A percentile compares a stretch with the other conserved stretches of the same genome.
Conservation (phyloP, 2,329 filamentous ascomycete species). For the Rhinocladiella mackenziei region DNA sequence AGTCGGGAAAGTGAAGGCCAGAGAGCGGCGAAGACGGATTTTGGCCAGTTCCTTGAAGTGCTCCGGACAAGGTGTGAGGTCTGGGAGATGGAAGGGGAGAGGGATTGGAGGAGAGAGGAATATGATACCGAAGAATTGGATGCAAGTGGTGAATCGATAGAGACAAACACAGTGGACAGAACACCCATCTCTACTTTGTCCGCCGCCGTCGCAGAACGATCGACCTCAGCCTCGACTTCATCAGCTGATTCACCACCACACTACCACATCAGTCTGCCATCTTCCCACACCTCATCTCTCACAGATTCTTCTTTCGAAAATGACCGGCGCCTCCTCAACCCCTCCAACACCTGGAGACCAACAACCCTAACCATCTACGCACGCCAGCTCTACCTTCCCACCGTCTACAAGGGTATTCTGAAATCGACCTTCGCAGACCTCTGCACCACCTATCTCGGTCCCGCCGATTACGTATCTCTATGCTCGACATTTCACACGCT, state of each 20-base stretch:
- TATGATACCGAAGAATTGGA: slow-evolving; percentile 29
- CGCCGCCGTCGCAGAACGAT: not conserved
- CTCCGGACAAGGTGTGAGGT: slow-evolving; percentile 74
- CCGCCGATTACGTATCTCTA: slow-evolving; percentile 78
- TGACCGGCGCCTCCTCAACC: slow-evolving; percentile 22
- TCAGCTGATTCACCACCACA: slow-evolving; percentile 28
- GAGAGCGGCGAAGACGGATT: slow-evolving; percentile 64
- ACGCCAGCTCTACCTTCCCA: slow-evolving; percentile 47
- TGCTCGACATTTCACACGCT: slow-evolving; percentile 76
- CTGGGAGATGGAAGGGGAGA: slow-evolving; percentile 75
- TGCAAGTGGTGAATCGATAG: slow-evolving; percentile 31
- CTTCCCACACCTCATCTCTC: not conserved
- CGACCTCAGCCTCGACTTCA: not conserved
- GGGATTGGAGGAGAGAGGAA: slow-evolving; percentile 60
- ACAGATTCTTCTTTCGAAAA: slow-evolving; percentile 8
- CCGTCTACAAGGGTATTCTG: slow-evolving; percentile 50
- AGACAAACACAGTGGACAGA: not conserved
- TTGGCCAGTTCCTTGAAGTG: slow-evolving; percentile 70
- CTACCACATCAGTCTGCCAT: slow-evolving; percentile 21
- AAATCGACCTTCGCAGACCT: slow-evolving; percentile 67
- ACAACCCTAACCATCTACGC: slow-evolving; percentile 30
- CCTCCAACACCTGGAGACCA: slow-evolving; percentile 19
- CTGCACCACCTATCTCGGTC: slow-evolving; percentile 63
- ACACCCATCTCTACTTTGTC: not conserved
- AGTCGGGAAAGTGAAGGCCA: slow-evolving; percentile 45